These are phyloP conservation scores for Fusarium bulbicola DNA, from an alignment of 2,329 filamentous ascomycete genomes.

Conservation along the genomic window DNA sequence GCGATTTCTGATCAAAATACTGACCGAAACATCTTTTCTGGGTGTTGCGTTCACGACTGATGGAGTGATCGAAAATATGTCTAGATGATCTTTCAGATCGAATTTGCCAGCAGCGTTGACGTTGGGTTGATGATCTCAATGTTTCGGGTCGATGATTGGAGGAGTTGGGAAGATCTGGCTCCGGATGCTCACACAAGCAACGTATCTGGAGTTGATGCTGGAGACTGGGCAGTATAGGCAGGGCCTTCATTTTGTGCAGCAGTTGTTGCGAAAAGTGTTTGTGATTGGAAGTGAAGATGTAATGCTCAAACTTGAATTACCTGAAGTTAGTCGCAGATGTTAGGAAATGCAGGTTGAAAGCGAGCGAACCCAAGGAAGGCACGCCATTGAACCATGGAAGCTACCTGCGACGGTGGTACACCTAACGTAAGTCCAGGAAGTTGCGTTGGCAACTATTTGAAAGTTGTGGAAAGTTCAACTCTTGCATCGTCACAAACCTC, in stretches of 20 bases:
- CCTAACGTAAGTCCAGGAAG: background rate
- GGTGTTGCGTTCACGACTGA: too few relatives aligned
- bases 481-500: too few relatives aligned
- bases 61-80: background rate
- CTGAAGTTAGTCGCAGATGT: too few relatives aligned
- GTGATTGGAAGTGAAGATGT: background rate
- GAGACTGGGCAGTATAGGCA: background rate
- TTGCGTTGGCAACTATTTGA: background rate
- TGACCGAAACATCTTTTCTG: background rate
- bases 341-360: background rate
- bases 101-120: background rate
- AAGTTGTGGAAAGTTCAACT: background rate
- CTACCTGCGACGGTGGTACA: background rate
- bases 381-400: background rate
- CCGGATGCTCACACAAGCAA: background rate
- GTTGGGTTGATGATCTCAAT: background rate
- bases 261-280: background rate
- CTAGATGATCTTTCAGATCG: background rate
- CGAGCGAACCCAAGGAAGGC: background rate
- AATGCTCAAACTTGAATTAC: background rate
- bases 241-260: background rate
- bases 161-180: background rate
- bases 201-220: background rate
- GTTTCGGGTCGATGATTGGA: background rate
- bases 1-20: background rate